These are phyloP conservation scores for Exsudoporus floridanus DNA, from an alignment of 1,284 basidiomycete species.

Conservation along the genomic window DNA sequence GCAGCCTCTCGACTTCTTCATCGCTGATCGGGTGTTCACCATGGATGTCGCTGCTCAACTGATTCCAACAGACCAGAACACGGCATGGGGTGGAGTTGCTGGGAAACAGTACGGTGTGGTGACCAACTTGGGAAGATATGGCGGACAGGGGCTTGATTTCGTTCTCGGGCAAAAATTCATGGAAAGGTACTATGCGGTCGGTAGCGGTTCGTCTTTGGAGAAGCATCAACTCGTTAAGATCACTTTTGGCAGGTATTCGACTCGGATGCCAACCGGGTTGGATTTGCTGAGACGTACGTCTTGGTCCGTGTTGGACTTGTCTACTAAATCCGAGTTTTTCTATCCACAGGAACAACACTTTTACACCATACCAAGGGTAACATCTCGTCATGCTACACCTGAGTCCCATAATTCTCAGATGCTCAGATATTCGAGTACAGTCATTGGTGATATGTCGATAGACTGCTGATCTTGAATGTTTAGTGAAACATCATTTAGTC, in stretches of 20 bases:
- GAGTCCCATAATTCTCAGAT: not conserved
- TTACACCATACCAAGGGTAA: not conserved
- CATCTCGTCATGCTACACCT: not conserved
- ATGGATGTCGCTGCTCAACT: slow-evolving; percentile 29
- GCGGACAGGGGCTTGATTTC: slow-evolving; percentile 25
- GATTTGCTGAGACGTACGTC: slow-evolving; percentile 31
- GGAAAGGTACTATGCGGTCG: slow-evolving; percentile 31
- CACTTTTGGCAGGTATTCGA: slow-evolving; percentile 25
- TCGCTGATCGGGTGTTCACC: slow-evolving; percentile 15
- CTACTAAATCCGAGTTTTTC: not conserved
- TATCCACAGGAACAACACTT: slow-evolving; percentile 16
- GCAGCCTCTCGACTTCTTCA: slow-evolving; percentile 20
- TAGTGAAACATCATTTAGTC: too few species aligned
- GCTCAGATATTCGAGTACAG: too few species aligned
- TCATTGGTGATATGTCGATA: too few species aligned
- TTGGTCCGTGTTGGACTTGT: not conserved
- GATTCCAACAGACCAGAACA: slow-evolving; percentile 24
- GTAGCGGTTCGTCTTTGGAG: not conserved
- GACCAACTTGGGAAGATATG: slow-evolving; percentile 4
- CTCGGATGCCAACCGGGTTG: slow-evolving; percentile 18
- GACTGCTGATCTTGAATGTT: too few species aligned
- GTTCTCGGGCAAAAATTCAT: slow-evolving; percentile 29
- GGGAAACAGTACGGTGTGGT: slow-evolving; percentile 23
- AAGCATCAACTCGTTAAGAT: not conserved
- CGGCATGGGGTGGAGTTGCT: slow-evolving; percentile 12